phyloP scores from a whole-genome alignment of 345 rosid species.

The Eucalyptus caleyi region DNA sequence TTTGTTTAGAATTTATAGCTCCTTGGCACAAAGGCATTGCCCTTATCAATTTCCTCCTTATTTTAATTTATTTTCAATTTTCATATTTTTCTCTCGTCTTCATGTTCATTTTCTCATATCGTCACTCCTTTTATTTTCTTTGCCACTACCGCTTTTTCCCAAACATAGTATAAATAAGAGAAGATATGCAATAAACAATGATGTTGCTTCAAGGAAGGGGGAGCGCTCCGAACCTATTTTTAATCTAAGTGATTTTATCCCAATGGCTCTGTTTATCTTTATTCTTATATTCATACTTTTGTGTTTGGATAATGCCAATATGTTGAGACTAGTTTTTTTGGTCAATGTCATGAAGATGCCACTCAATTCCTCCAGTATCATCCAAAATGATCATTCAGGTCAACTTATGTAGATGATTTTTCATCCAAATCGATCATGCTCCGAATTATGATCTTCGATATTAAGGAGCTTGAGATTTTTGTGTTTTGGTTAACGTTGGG shows the following conservation, averaged over 20 bases:
- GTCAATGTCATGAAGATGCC: background rate
- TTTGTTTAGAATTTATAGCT: too few relatives aligned
- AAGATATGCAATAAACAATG: background rate
- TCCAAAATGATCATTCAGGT: background rate
- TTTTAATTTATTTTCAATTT: too few relatives aligned
- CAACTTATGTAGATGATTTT: background rate
- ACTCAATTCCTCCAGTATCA: background rate
- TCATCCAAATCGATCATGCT: background rate
- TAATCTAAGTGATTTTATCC: background rate
- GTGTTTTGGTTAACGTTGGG: background rate
- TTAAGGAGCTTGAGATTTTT: background rate
- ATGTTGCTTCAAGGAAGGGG: background rate
- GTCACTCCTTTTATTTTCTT: background rate
- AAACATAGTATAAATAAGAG: background rate
- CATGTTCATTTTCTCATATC: background rate
- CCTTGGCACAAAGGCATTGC: too few relatives aligned
- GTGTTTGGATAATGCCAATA: background rate
- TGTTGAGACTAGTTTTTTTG: background rate
- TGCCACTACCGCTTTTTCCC: background rate
- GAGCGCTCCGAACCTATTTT: background rate
- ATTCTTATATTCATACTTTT: too few relatives aligned
- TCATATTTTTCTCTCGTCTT: too few relatives aligned
- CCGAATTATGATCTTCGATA: background rate
- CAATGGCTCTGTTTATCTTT: background rate
- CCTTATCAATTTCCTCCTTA: too few relatives aligned